Percentiles rank a stretch among this genome's conserved stretches.
Conservation (phyloP, 1,284 basidiomycete species). For the Cryptococcus amylolentus region DNA sequence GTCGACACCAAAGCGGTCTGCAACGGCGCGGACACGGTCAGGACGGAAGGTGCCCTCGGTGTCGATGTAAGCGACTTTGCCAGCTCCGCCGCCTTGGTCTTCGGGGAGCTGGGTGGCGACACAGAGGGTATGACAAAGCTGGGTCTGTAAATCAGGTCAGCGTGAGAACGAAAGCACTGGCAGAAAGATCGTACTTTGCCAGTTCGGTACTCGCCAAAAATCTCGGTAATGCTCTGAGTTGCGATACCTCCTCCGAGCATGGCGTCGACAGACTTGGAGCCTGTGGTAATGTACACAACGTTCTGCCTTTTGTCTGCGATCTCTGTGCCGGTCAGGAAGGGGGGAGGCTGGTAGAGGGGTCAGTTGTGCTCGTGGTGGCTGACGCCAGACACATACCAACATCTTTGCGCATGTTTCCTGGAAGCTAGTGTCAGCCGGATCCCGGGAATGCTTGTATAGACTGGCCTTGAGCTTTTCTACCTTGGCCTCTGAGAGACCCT, state of each 20-base stretch:
- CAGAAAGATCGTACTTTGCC: conserved; percentile 67
- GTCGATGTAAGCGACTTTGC: conserved; percentile 91
- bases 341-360: conserved; percentile 63
- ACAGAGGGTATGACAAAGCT: conserved; percentile 87
- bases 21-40: conserved; percentile 81
- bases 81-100: conserved; percentile 82
- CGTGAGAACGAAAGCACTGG: conserved; percentile 63
- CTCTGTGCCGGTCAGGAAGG: conserved; percentile 84
- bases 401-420: conserved; percentile 84
- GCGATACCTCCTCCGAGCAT: conserved; percentile 82
- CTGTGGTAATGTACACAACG: conserved; percentile 76
- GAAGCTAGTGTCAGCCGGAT: conserved; percentile 1
- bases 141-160: conserved; percentile 68
- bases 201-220: conserved; percentile 52
- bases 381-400: conserved; percentile 53
- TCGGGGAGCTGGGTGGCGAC: conserved; percentile 80
- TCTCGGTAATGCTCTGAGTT: conserved; percentile 82
- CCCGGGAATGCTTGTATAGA: neutral
- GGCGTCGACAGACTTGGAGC: conserved; percentile 82
- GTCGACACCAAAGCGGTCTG: conserved; percentile 85
- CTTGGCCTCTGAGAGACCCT: conserved; percentile 61
- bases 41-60: conserved; percentile 95
- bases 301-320: conserved; percentile 76
- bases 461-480: conserved; percentile 89
- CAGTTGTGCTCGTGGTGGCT: neutral